phyloP scores from a whole-genome alignment of 2,329 filamentous ascomycete genomes.

The Nectriaceae sp. region DNA sequence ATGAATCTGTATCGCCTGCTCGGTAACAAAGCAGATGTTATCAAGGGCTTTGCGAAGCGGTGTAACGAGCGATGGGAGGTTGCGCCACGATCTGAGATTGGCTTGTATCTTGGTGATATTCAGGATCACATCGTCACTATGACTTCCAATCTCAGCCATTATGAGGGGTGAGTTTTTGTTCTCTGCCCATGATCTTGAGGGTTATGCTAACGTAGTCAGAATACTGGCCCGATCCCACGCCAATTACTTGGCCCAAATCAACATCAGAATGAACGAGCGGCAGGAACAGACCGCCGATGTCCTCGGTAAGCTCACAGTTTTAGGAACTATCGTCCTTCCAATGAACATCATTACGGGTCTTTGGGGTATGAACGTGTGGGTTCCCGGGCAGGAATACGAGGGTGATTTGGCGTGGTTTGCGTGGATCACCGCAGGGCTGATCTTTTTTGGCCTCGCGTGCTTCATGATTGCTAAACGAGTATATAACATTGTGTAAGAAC shows the following conservation, averaged over 20 bases:
- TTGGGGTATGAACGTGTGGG: constrained; percentile 98
- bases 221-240: constrained; percentile 88
- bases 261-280: constrained; percentile 97
- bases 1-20: constrained; percentile 93
- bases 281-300: constrained; percentile 96
- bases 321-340: constrained; percentile 94
- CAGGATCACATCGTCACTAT: constrained; percentile 99
- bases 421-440: constrained; percentile 71
- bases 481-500: constrained; percentile 70
- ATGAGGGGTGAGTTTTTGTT: constrained; percentile 74
- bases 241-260: constrained; percentile 99
- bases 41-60: constrained; percentile 97
- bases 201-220: constrained; percentile 44
- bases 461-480: constrained; percentile 82
- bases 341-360: constrained; percentile 99
- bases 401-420: constrained; percentile 75
- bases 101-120: constrained; percentile 96
- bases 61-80: constrained; percentile 99
- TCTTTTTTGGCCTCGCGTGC: constrained; percentile 78
- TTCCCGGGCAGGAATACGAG: constrained; percentile 86
- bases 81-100: constrained; percentile 91
- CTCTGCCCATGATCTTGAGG: not conserved
- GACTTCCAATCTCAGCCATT: constrained; percentile 94
- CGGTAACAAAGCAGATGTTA: constrained; percentile 97
- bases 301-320: constrained; percentile 88